These are phyloP conservation scores for Bifiguratus adelaidae DNA, from an alignment of 192 early-diverging fungal genomes.

Conservation along the genomic window DNA sequence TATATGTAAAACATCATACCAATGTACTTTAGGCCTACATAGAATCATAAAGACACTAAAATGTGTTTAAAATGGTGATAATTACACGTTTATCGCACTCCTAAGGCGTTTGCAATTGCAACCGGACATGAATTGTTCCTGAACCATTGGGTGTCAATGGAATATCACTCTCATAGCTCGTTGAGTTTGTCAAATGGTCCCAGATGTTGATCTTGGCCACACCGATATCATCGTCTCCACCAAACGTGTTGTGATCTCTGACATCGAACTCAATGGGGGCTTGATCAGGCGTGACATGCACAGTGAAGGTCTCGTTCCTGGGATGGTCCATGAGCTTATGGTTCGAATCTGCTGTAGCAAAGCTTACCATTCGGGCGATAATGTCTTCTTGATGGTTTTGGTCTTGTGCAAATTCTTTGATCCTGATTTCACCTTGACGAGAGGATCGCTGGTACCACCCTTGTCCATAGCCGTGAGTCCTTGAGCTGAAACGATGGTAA, in stretches of 20 bases:
- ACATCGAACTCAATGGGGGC: not conserved
- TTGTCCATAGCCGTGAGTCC: conserved; percentile 45
- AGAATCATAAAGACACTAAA: no score
- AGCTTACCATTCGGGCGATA: conserved; percentile 17
- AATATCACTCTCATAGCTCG: no score
- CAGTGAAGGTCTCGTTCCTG: conserved; percentile 1
- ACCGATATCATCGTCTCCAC: not conserved
- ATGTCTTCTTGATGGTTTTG: conserved; percentile 10
- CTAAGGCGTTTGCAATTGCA: no score
- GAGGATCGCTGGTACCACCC: conserved; percentile 10
- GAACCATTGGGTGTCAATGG: no score
- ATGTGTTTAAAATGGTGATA: no score
- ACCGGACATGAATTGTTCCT: no score
- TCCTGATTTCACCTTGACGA: conserved; percentile 8
- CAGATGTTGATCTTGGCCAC: not conserved
- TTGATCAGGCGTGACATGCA: not conserved
- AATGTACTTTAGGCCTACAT: no score
- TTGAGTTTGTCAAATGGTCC: no score
- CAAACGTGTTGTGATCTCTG: conserved; percentile 1
- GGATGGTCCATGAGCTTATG: no score
- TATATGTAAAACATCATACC: no score
- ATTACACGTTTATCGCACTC: no score
- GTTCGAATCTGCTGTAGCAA: no score
- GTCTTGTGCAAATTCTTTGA: conserved; percentile 9
- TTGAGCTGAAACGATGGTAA: conserved; percentile 34